phyloP scores from a whole-genome alignment of 2,329 filamentous ascomycete species.

The Endoconidiophora laricicola region DNA sequence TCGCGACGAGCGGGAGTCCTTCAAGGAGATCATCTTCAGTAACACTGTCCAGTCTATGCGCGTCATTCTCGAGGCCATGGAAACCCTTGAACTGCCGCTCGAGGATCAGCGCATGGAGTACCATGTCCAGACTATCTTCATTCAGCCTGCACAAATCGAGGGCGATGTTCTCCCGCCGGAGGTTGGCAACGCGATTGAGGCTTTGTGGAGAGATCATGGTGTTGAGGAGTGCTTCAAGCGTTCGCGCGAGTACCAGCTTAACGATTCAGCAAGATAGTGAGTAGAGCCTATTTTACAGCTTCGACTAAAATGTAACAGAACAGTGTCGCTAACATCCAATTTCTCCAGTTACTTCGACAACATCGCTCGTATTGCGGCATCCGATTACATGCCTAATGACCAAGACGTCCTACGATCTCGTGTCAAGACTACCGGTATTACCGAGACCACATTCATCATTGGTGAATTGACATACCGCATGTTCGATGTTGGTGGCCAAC shows the following conservation, averaged over 20 bases:
- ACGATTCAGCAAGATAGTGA: slow-evolving; percentile 91
- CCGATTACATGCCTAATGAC: slow-evolving; percentile 88
- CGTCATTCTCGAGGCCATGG: slow-evolving; percentile 53
- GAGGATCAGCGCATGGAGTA: slow-evolving; percentile 90
- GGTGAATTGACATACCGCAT: slow-evolving; percentile 89
- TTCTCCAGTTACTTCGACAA: slow-evolving; percentile 80
- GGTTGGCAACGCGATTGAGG: slow-evolving; percentile 82
- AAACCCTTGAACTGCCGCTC: slow-evolving; percentile 59
- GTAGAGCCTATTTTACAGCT: slow-evolving; percentile 22
- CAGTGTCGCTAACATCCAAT: slow-evolving; percentile 19
- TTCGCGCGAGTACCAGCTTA: slow-evolving; percentile 88
- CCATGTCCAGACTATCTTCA: slow-evolving; percentile 96
- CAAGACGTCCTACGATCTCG: slow-evolving; percentile 89
- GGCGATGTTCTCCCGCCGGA: slow-evolving; percentile 87
- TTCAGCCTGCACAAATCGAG: slow-evolving; percentile 94
- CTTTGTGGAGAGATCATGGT: slow-evolving; percentile 81
- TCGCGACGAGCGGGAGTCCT: slow-evolving; percentile 60
- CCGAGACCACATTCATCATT: slow-evolving; percentile 90
- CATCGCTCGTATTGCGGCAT: slow-evolving; percentile 74
- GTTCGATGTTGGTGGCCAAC: slow-evolving; percentile 93
- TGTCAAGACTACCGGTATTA: slow-evolving; percentile 96
- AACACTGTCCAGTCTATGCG: slow-evolving; percentile 56
- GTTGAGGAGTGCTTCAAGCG: slow-evolving; percentile 92
- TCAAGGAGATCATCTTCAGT: slow-evolving; percentile 57
- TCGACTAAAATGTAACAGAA: not conserved